Evolutionary conservation across 768 basidiomycete species (phyloP), one percentile per base, ranked within the genome.

Genomic region (Obba rivulosa): DNA sequence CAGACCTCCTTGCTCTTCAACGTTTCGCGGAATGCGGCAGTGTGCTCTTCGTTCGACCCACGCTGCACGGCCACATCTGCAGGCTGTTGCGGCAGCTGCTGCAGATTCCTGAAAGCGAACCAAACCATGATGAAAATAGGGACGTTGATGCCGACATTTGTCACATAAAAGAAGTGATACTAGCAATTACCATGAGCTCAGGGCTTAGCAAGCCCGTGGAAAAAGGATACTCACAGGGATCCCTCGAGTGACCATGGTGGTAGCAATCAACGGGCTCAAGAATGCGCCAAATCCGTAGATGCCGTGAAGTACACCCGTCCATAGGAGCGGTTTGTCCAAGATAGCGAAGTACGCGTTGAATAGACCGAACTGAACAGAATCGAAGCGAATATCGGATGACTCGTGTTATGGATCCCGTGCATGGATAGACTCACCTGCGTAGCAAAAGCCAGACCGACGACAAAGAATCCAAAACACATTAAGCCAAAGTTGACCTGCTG

Each of bases 391-490:
- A 28, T 25, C 16, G 43, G 11, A 41, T 13, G 21, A 41, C 18
- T 42, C 20, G 8, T 17, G 9, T 4, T 18, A 9, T 7, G 7
- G n/a, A 39, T 39, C 8, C 37, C 8, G 37, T 21, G 5, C n/a
- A n/a, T 8, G 7, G 8, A n/a, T 7, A 21, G 14, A 28, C 37
- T 11, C 31, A 59, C 60, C 56, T 63, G 58, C 11, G 58, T 58
- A 0, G 62, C 51, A 42, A 61, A 63, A 17, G 59, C 58, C 5
- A 44, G 36, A 7, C 62, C 62, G 7, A 63, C 56, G 14, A 61
- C 55, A 39, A 63, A 60, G 43, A 58, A 63, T 9, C 57, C 61
- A 40, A 62, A 61, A 41, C 59, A 61, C 61, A 61, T 61, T 3
- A 59, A 25, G 23, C 46, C 44, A 24, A 59, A 61, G 38, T 44